Evolutionary conservation across 2,329 filamentous ascomycete species (phyloP).

Genomic region (Penicillium decumbens): DNA sequence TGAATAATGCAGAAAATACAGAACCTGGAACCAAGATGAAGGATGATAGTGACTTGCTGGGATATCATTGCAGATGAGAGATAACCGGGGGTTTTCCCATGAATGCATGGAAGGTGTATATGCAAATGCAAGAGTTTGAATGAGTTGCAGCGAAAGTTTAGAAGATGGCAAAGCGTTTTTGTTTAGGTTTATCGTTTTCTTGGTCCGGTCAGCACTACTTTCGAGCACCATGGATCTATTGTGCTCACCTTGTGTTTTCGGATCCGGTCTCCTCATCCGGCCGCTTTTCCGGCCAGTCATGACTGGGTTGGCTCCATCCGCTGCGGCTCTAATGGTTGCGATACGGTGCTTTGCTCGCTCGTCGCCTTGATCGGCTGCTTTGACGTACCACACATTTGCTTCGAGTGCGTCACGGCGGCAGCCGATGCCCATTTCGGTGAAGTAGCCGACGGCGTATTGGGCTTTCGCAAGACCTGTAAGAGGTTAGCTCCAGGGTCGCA

Average conservation of each 20-base stretch:
- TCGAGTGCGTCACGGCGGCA: constrained; percentile 91
- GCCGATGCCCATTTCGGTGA: constrained; percentile 97
- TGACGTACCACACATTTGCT: constrained; percentile 97
- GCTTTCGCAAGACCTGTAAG: constrained; percentile 55
- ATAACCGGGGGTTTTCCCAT: too few relatives aligned
- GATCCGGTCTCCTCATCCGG: constrained; percentile 8
- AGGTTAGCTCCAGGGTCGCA: not conserved
- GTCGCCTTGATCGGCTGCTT: constrained; percentile 86
- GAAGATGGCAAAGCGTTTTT: constrained; percentile 26
- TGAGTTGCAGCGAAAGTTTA: constrained; percentile 1
- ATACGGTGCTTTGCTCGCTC: constrained; percentile 83
- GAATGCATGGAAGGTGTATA: not conserved
- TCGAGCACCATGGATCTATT: not conserved
- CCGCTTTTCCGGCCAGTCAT: constrained; percentile 22
- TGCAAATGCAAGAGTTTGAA: not conserved
- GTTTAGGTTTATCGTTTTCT: constrained; percentile 19
- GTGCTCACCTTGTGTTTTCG: constrained; percentile 12
- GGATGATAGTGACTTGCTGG: not conserved
- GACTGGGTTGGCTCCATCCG: constrained; percentile 50
- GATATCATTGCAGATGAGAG: not conserved
- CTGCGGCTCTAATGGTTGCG: constrained; percentile 78
- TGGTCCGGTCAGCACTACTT: not conserved
- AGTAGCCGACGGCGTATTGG: constrained; percentile 94
- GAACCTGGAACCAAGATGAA: not conserved
- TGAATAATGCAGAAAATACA: not conserved